phyloP scores from a whole-genome alignment of 768 basidiomycete genomes.

The Suillus alpinus region DNA sequence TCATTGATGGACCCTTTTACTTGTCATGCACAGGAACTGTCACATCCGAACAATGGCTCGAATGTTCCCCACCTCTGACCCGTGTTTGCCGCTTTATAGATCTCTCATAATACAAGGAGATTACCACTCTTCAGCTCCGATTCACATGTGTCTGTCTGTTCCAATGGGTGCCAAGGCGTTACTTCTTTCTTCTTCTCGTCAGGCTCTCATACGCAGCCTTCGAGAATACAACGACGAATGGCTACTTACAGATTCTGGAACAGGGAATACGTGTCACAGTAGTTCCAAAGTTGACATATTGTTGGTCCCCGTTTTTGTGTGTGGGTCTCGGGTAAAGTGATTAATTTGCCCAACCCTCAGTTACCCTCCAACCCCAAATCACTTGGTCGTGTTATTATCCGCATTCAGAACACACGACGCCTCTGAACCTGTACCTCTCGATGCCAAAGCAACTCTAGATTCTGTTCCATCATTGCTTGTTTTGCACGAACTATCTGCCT shows the following conservation, averaged over 20 bases:
- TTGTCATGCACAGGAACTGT: not conserved
- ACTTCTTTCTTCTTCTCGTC: slow-evolving; percentile 53
- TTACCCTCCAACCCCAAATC: slow-evolving; percentile 61
- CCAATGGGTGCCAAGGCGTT: slow-evolving; percentile 37
- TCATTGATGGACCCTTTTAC: too few species aligned
- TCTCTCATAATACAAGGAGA: slow-evolving; percentile 62
- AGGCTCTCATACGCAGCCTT: slow-evolving; percentile 41
- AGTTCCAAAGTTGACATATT: slow-evolving; percentile 50
- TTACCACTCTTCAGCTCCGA: slow-evolving; percentile 66
- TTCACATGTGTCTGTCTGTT: slow-evolving; percentile 60
- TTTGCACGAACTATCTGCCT: slow-evolving; percentile 57
- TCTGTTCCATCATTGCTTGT: slow-evolving; percentile 51
- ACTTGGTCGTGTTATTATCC: slow-evolving; percentile 52
- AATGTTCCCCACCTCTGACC: slow-evolving; percentile 40
- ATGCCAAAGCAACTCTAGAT: slow-evolving; percentile 34
- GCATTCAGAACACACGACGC: slow-evolving; percentile 37
- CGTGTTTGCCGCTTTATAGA: slow-evolving; percentile 50
- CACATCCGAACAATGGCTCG: slow-evolving; percentile 17
- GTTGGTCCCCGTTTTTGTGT: slow-evolving; percentile 39
- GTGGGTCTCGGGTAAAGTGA: slow-evolving; percentile 6
- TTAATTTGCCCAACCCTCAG: slow-evolving; percentile 31
- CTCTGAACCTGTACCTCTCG: slow-evolving; percentile 20
- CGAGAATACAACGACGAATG: slow-evolving; percentile 50
- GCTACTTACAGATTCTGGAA: slow-evolving; percentile 32
- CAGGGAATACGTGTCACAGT: slow-evolving; percentile 34